These are phyloP conservation scores for Diaporthe citriasiana DNA, from an alignment of 2,329 filamentous ascomycete species.

Conservation along the genomic window DNA sequence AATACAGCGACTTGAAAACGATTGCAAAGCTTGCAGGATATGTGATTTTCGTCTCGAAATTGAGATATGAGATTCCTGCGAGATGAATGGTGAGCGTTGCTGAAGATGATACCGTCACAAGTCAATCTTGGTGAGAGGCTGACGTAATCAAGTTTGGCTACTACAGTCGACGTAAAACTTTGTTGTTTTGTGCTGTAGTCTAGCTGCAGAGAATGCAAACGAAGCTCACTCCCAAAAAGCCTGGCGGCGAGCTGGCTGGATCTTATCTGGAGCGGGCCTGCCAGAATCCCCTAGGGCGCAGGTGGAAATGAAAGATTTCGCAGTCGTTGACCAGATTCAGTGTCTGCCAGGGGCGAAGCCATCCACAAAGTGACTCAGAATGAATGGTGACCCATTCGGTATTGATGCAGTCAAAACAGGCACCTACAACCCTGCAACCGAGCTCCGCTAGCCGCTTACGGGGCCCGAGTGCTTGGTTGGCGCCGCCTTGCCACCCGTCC, in stretches of 20 bases:
- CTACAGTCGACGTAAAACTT: slow-evolving; percentile 3
- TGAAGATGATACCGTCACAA: slow-evolving; percentile 19
- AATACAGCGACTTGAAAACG: slow-evolving; percentile 61
- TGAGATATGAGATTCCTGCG: background rate
- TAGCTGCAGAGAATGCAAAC: background rate
- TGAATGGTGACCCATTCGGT: slow-evolving; percentile 14
- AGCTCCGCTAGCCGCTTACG: slow-evolving; percentile 29
- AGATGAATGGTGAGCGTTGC: background rate
- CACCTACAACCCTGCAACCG: slow-evolving; percentile 21
- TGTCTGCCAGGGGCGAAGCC: slow-evolving; percentile 15
- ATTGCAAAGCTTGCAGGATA: slow-evolving; percentile 34
- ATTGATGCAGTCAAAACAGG: slow-evolving; percentile 23
- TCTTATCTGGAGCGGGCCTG: slow-evolving; percentile 9
- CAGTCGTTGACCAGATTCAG: slow-evolving; percentile 20
- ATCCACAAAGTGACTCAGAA: slow-evolving; percentile 32
- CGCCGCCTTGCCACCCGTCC: slow-evolving; percentile 16
- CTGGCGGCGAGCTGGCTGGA: background rate
- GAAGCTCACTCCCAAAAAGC: too few species aligned
- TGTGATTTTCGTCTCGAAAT: background rate
- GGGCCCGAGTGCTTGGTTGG: slow-evolving; percentile 14
- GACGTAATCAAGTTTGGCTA: slow-evolving; percentile 27
- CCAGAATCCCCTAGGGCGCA: background rate
- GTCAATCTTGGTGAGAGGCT: slow-evolving; percentile 12
- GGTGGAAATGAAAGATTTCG: slow-evolving; percentile 4
- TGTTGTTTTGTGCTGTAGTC: slow-evolving; percentile 21